Evolutionary conservation across 129 eudicot genomes (phyloP), one percentile per base, ranked within the genome.

Genomic region (Solidago caesia): DNA sequence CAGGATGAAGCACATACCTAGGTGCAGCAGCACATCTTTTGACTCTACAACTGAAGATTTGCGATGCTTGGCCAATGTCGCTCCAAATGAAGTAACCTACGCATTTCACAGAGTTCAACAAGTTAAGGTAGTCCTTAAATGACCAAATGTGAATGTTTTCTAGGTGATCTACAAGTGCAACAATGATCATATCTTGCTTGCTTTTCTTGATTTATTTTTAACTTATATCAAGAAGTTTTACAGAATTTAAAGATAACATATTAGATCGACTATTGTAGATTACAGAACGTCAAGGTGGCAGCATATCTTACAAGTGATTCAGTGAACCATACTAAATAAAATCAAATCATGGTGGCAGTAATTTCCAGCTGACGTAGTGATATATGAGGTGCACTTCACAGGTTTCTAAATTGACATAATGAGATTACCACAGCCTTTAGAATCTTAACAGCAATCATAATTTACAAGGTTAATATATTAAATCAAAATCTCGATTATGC

Each of bases 1-100:
- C 25, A 10, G 7, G 75, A 47, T 4, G 29, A 67, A 67, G 75
- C 72, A 48, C 82, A 44, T 64, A 93, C 98, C 98, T 70, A 94
- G 82, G 86, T 94, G 97, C 79, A 94, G 85, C 83, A 90, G 68
- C 52, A 90, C 87, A 80, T 94, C 98, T 82, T 94, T 94, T n/a
- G 98, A 62, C 70, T 94, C 98, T 69, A 94, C 61, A 68, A 88
- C 84, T 33, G 97, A 86, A 75, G 98, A 94, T 33, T 90, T 90
- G 75, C 98, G 88, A 77, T 94, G 98, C 72, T 90, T 90, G 27
- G 98, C 97, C 87, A 94, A 80, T 72, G 63, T 80, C 80, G 97
- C 92, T 29, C 91, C 92, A 83, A 83, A 88, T 68, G 97, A 27
- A 70, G 97, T 86, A 74, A 90, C 98, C 98, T 94, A 71, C 80